Base-by-base conservation (phyloP, 441 rosid species). In the Adansonia madagascariensis region DNA sequence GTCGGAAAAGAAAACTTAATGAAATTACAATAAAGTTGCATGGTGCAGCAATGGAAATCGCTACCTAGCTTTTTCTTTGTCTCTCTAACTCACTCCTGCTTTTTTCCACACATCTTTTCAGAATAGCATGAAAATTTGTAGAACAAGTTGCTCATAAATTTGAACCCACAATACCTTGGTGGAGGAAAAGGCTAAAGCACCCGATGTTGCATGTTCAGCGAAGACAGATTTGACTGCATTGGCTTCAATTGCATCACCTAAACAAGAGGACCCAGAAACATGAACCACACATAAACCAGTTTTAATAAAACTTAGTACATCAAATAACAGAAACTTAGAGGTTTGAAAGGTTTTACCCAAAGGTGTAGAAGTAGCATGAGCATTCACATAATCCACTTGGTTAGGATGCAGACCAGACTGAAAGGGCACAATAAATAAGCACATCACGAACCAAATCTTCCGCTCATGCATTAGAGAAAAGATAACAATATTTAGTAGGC, bases 281-380 rank as follows among this genome's bases (percentile, higher is more conserved):
- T 50, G 56, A 18, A 75, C 7, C 73, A 7, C 4, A 22, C 1
- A 8, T 27, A 27, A 27, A 10, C 18, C 66, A 74, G 71, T 76
- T n/a, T 20, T 3, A 74, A 69, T 52, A 47, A 52, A 1, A 9
- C 18, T 66, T 52, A 74, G 49, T 67, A 43, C n/a, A 68, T 73
- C 17, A 22, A 35, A 71, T 67, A 67, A 79, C 75, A 27, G 71
- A 77, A 62, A 66, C 47, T 35, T 35, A 35, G 39, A 35, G 39
- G 39, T 35, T 35, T 3, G 4, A 35, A 35, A 35, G 39, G 39
- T 35, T 35, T 67, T 88, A 92, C 98, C 98, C 77, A 94, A 75
- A 70, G 92, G 92, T 8, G 98, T 95, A 47, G 98, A 95, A 50
- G 98, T 95, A 27, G 98, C 98, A 88, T 95, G 98, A 15, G 98